Conservation (phyloP, 257 asterid genomes). For the Parsonsia alboflavescens region DNA sequence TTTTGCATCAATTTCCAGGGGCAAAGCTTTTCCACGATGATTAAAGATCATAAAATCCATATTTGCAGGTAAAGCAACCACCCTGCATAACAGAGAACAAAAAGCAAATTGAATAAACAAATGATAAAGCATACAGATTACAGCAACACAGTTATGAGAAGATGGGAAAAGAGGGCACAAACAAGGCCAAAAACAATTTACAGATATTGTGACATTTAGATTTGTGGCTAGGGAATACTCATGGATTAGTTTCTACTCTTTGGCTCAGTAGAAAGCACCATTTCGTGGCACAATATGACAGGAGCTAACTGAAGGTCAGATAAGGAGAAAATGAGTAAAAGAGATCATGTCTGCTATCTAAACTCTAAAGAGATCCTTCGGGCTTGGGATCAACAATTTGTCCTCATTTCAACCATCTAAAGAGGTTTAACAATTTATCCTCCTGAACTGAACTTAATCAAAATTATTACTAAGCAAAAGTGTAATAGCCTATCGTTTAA, state of each 20-base stretch:
- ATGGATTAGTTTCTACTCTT: neutral
- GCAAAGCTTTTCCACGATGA: conserved; percentile 88
- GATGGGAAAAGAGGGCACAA: too few species aligned
- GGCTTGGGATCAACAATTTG: neutral
- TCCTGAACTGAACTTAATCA: neutral
- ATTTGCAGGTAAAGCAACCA: conserved; percentile 74
- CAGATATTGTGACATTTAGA: too few species aligned
- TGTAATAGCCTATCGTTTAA: neutral
- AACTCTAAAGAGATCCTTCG: neutral
- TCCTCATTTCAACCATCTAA: too few species aligned
- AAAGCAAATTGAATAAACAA: neutral
- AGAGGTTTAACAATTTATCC: neutral
- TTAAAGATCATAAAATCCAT: conserved; percentile 90
- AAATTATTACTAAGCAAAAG: neutral
- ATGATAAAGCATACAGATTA: neutral
- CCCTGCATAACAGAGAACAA: conserved; percentile 42
- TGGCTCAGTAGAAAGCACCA: neutral
- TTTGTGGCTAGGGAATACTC: too few species aligned
- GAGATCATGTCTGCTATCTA: neutral
- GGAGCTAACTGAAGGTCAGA: neutral
- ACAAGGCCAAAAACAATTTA: neutral
- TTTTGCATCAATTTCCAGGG: conserved; percentile 50
- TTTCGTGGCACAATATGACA: neutral
- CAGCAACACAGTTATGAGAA: neutral
- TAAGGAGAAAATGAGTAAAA: neutral